Evolutionary conservation across 2,329 filamentous ascomycete species (phyloP).

Genomic region (Exophiala alcalophila): DNA sequence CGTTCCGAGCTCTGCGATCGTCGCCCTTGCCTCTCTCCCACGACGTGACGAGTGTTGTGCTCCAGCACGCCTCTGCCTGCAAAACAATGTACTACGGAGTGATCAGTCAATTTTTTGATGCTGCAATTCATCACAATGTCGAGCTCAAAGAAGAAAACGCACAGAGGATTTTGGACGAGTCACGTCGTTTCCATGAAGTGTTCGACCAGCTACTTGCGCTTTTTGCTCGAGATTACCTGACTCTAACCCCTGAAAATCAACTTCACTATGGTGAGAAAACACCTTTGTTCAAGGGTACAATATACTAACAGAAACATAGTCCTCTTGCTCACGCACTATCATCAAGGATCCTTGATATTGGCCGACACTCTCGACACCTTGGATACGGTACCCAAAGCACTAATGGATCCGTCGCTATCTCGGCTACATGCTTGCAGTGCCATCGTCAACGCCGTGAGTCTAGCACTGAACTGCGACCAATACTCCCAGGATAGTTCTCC

Average conservation of each 20-base stretch:
- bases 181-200: constrained; percentile 7
- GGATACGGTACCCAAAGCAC: neutral
- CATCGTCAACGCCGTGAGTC: constrained; percentile 10
- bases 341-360: constrained; percentile 11
- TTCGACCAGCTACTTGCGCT: constrained; percentile 11
- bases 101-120: constrained; percentile 8
- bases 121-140: constrained; percentile 1
- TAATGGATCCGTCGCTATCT: neutral
- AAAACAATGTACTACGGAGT: constrained; percentile 13
- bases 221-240: constrained; percentile 10
- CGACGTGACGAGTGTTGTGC: constrained; percentile 6
- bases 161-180: constrained; percentile 6
- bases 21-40: constrained; percentile 7
- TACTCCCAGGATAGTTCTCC: constrained; percentile 4
- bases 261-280: constrained; percentile 13
- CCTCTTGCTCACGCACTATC: constrained; percentile 7
- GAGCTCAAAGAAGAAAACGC: constrained; percentile 2
- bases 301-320: too few relatives aligned
- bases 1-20: constrained; percentile 5
- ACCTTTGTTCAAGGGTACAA: too few relatives aligned
- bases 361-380: constrained; percentile 7
- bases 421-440: constrained; percentile 15
- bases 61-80: constrained; percentile 16
- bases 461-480: constrained; percentile 9
- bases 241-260: constrained; percentile 1